Evolutionary conservation across 2,329 filamentous ascomycete genomes (phyloP).

Genomic region (Aspergillus cejpii): DNA sequence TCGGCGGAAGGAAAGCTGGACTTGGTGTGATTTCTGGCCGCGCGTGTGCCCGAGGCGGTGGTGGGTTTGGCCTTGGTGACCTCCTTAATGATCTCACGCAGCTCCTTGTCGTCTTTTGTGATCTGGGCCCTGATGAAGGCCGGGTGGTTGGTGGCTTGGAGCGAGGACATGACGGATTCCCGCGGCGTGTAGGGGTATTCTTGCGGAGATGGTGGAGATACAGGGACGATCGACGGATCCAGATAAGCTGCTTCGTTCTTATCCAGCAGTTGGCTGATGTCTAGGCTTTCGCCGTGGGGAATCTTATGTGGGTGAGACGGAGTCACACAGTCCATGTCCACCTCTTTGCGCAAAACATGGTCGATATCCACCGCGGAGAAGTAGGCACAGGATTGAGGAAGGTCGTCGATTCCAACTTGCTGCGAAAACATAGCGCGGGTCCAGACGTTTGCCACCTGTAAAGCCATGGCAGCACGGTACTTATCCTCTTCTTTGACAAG

Average conservation of each 20-base stretch:
- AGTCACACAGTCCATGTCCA: conserved; percentile 95
- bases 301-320: conserved; percentile 76
- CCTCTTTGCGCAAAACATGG: conserved; percentile 91
- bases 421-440: conserved; percentile 95
- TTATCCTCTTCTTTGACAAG: conserved; percentile 77
- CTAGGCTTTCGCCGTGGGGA: conserved; percentile 75
- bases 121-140: conserved; percentile 81
- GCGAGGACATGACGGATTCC: conserved; percentile 68
- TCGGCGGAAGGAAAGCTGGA: conserved; percentile 29
- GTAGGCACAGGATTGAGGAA: conserved; percentile 89
- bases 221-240: conserved; percentile 57
- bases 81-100: conserved; percentile 64
- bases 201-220: conserved; percentile 53
- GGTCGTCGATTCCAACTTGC: conserved; percentile 90
- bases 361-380: conserved; percentile 96
- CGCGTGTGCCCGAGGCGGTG: conserved; percentile 15
- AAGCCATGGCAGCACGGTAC: conserved; percentile 82
- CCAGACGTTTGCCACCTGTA: conserved; percentile 93
- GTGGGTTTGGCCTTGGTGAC: conserved; percentile 38
- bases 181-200: conserved; percentile 63
- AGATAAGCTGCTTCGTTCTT: conserved; percentile 64
- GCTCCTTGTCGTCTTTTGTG: conserved; percentile 62
- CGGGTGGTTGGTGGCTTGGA: conserved; percentile 51
- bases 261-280: conserved; percentile 69
- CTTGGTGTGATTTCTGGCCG: conserved; percentile 26